Percentiles rank a stretch among this genome's conserved stretches.
Conservation (phyloP, 1,284 basidiomycete species). For the Coriolopsis trogii region DNA sequence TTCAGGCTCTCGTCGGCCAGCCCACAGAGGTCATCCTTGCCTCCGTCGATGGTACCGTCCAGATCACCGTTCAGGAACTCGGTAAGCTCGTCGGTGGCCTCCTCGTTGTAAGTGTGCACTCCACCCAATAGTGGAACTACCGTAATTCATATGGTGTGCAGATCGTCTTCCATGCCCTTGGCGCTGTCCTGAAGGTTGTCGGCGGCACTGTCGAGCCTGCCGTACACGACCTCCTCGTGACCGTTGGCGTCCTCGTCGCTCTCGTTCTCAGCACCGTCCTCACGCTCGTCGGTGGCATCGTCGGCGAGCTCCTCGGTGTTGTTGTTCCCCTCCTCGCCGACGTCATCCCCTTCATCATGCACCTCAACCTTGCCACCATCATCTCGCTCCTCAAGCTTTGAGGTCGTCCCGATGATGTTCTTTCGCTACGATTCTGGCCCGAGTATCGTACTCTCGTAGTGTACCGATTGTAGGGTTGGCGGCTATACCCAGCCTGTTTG, state of each 20-base stretch:
- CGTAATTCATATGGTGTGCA: neutral
- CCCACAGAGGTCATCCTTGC: conserved; percentile 36
- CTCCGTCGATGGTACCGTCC: conserved; percentile 31
- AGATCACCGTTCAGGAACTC: conserved; percentile 34
- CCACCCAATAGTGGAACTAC: conserved; percentile 4
- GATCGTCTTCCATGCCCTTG: conserved; percentile 41
- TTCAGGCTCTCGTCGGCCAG: conserved; percentile 39
- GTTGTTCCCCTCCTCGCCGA: conserved; percentile 22
- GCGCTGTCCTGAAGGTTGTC: conserved; percentile 39
- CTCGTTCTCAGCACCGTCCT: conserved; percentile 34
- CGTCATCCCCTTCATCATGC: conserved; percentile 23
- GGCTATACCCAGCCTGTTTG: conserved; percentile 9
- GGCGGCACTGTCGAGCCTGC: conserved; percentile 26
- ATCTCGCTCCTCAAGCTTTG: conserved; percentile 28
- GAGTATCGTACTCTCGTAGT: neutral
- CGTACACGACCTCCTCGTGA: conserved; percentile 31
- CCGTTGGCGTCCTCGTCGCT: conserved; percentile 36
- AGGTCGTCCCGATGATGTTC: neutral
- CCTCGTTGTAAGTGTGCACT: conserved; percentile 25
- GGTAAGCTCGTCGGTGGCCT: conserved; percentile 35
- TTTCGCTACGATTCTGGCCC: neutral
- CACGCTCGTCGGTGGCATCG: conserved; percentile 31
- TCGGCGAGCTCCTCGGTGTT: conserved; percentile 33
- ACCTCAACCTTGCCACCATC: conserved; percentile 28
- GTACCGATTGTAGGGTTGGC: conserved; percentile 11